Evolutionary conservation across 129 eudicot genomes (phyloP).

Genomic region (Escallonia herrerae): DNA sequence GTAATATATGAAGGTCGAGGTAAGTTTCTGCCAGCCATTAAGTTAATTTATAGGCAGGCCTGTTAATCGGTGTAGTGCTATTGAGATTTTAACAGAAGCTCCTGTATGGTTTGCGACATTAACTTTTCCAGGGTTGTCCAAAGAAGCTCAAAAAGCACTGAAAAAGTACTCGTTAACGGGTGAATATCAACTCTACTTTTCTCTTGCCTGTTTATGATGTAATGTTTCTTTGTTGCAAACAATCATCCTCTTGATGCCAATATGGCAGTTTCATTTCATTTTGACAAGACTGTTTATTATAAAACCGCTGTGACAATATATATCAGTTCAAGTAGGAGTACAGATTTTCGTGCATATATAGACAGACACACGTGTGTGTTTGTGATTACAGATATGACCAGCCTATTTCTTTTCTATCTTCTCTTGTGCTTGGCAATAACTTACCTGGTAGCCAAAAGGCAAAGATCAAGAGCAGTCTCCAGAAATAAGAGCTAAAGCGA

Average conservation of each 20-base stretch:
- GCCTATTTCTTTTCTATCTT: too few relatives aligned
- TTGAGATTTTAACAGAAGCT: constrained; percentile 3
- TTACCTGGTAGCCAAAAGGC: too few relatives aligned
- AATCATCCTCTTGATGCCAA: neutral
- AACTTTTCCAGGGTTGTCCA: constrained; percentile 60
- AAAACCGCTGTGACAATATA: too few relatives aligned
- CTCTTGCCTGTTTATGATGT: neutral
- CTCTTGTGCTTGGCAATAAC: too few relatives aligned
- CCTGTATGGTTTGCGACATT: constrained; percentile 11
- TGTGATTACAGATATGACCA: too few relatives aligned
- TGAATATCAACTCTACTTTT: constrained; percentile 18
- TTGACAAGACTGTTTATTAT: neutral
- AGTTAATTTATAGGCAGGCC: neutral
- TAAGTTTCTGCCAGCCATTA: constrained; percentile 11
- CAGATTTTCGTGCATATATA: too few relatives aligned
- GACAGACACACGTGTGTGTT: too few relatives aligned
- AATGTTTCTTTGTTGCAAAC: neutral
- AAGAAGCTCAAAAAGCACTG: constrained; percentile 78
- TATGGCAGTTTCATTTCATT: neutral
- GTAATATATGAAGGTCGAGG: constrained; percentile 66
- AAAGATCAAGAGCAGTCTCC: too few relatives aligned
- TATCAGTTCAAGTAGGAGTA: too few relatives aligned
- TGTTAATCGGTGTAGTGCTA: neutral
- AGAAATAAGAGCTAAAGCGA: too few relatives aligned
- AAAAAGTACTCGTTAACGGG: constrained; percentile 72